Conservation (phyloP, 805 yeast species). For the Priceomyces medius region DNA sequence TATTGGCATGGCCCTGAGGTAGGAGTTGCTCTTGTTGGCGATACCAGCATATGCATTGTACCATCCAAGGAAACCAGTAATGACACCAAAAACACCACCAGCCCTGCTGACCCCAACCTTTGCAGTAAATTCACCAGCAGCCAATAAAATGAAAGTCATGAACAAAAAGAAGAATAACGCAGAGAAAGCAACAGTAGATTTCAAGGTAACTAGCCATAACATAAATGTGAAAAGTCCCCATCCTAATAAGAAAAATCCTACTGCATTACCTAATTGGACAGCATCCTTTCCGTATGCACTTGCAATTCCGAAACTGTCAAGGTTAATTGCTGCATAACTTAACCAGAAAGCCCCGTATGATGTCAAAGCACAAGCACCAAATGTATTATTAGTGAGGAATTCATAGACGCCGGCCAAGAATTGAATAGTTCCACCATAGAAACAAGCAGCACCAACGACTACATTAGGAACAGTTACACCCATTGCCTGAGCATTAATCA, state of each 20-base stretch:
- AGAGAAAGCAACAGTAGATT: conserved; percentile 38
- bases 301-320: conserved; percentile 32
- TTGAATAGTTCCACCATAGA: conserved; percentile 66
- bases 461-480: conserved; percentile 52
- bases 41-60: conserved; percentile 43
- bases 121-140: conserved; percentile 33
- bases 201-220: conserved; percentile 34
- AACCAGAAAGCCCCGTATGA: conserved; percentile 49
- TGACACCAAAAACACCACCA: conserved; percentile 44
- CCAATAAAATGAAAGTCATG: conserved; percentile 35
- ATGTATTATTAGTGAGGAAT: conserved; percentile 60
- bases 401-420: conserved; percentile 70
- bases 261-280: conserved; percentile 28
- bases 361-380: conserved; percentile 66
- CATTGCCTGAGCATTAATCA: conserved; percentile 57
- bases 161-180: conserved; percentile 30
- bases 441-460: conserved; percentile 58
- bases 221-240: conserved; percentile 43
- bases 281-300: conserved; percentile 28
- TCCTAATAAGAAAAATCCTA: conserved; percentile 37
- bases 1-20: conserved; percentile 29
- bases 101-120: conserved; percentile 29
- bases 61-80: conserved; percentile 38
- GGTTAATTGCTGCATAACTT: conserved; percentile 29
- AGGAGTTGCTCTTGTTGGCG: conserved; percentile 35